Evolutionary conservation across 2,329 filamentous ascomycete species (phyloP), one percentile per base, ranked within the genome.

Genomic region (Fusarium longipes): DNA sequence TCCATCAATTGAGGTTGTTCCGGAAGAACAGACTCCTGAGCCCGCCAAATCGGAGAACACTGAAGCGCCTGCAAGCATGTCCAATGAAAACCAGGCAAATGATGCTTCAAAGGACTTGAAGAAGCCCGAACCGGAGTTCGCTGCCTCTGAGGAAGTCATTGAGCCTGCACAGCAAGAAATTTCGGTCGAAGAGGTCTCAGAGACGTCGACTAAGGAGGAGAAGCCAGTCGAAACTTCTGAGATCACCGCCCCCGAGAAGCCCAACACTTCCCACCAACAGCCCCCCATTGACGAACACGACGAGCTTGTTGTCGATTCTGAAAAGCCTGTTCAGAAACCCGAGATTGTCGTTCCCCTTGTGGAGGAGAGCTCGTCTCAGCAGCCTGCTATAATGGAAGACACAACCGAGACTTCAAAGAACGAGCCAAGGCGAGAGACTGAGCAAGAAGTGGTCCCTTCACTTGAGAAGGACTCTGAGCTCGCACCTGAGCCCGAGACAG

Each of bases 101-200:
- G 39, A 25, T 18, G 22, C 32, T 24, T n/a, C 29, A 11, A 24
- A 66, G 9, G 51, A 54, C 9, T 32, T n/a, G 17, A 44, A 53
- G 6, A 49, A 49, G 18, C n/a, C 50, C 9, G 58, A 67, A 15
- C 17, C 50, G 11, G 52, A 52, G 12, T 51, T 52, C 47, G 22
- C 36, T 42, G 60, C 56, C 36, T 47, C 51, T 25, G 43, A 68
- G n/a, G 63, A 74, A 44, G 63, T 39, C 9, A 52, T 47, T 6
- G 62, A 72, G 17, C 18, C 64, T 17, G 53, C 35, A 12, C 25
- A 55, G 15, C 40, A 72, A 27, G 51, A 53, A 32, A 24, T 17
- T 9, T 44, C 63, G 27, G 38, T 58, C 35, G 47, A 67, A 24
- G 25, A 40, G 12, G 39, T 32, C 8, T 20, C 54, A 3, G 53